Percentiles rank a stretch among this genome's conserved stretches.
phyloP scores from a whole-genome alignment of 2,329 filamentous ascomycete genomes.

The Arthrobotrys entomopaga region DNA sequence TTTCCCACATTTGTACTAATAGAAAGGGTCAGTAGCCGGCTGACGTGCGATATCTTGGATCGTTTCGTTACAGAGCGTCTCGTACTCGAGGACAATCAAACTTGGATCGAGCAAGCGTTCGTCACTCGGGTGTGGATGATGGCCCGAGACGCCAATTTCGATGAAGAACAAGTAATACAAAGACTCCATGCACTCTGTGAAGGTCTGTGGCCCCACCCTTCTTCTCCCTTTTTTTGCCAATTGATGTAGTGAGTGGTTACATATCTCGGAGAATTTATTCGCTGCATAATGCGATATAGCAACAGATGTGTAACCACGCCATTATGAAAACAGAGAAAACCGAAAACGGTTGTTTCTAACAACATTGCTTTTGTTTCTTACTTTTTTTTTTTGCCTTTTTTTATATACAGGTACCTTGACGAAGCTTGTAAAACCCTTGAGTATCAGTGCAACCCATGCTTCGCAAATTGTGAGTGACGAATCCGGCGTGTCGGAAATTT shows the following conservation, averaged over 20 bases:
- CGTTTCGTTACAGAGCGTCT: conserved; percentile 72
- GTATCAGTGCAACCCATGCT: conserved; percentile 72
- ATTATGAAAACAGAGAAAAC: conserved; percentile 15
- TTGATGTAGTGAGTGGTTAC: conserved; percentile 26
- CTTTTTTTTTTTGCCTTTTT: not conserved
- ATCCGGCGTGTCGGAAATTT: conserved; percentile 29
- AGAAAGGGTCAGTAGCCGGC: conserved; percentile 39
- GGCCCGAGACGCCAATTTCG: conserved; percentile 63
- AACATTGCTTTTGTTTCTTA: conserved; percentile 60
- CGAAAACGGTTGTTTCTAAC: conserved; percentile 46
- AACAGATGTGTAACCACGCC: conserved; percentile 58
- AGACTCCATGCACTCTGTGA: conserved; percentile 64
- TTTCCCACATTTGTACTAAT: not conserved
- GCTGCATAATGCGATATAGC: conserved; percentile 56
- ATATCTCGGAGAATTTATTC: conserved; percentile 54
- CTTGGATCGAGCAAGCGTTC: conserved; percentile 76
- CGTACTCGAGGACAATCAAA: conserved; percentile 64
- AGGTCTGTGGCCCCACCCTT: conserved; percentile 33
- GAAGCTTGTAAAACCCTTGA: conserved; percentile 66
- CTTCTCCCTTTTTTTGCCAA: conserved; percentile 5
- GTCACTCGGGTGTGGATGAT: conserved; percentile 76
- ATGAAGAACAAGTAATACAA: conserved; percentile 61
- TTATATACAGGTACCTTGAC: conserved; percentile 58
- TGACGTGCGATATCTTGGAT: conserved; percentile 68
- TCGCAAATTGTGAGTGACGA: conserved; percentile 70